Percentiles rank a stretch among this genome's conserved stretches.
Evolutionary conservation across 2,329 filamentous ascomycete species (phyloP).

Genomic region (Epichloe sp.): DNA sequence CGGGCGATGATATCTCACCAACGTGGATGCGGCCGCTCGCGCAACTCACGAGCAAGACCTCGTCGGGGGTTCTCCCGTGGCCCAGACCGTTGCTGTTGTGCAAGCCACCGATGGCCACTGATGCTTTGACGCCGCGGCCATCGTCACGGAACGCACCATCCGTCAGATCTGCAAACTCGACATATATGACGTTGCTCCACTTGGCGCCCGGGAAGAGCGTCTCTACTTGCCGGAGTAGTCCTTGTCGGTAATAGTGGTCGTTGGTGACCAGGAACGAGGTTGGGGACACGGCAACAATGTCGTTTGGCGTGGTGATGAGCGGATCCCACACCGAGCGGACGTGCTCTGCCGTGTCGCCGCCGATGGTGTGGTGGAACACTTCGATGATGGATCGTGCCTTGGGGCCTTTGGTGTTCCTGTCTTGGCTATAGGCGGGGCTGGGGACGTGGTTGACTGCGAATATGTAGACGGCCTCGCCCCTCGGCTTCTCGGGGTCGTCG

Average conservation of each 20-base stretch:
- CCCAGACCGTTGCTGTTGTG: constrained; percentile 45
- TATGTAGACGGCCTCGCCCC: constrained; percentile 37
- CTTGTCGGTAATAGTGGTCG: constrained; percentile 41
- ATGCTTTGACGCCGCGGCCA: constrained; percentile 24
- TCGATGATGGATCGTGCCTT: constrained; percentile 41
- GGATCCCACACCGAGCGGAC: constrained; percentile 40
- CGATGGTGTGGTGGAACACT: constrained; percentile 40
- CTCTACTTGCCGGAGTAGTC: constrained; percentile 33
- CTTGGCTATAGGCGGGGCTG: constrained; percentile 25
- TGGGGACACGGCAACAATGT: constrained; percentile 35
- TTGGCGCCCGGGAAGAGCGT: constrained; percentile 24
- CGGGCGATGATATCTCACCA: constrained; percentile 14
- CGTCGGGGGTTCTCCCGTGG: constrained; percentile 27
- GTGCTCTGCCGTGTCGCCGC: constrained; percentile 27
- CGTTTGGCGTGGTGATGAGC: constrained; percentile 44
- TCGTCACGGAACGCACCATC: constrained; percentile 12
- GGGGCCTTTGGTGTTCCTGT: constrained; percentile 13
- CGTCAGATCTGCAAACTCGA: constrained; percentile 21
- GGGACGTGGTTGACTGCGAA: constrained; percentile 48
- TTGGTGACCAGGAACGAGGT: constrained; percentile 45
- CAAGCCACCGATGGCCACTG: constrained; percentile 29
- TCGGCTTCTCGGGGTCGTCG: constrained; percentile 26
- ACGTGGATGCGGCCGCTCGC: constrained; percentile 34
- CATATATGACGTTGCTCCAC: constrained; percentile 37
- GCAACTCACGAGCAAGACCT: constrained; percentile 31